phyloP scores from a whole-genome alignment of 2,329 filamentous ascomycete species.

The Aspergillus candidus region DNA sequence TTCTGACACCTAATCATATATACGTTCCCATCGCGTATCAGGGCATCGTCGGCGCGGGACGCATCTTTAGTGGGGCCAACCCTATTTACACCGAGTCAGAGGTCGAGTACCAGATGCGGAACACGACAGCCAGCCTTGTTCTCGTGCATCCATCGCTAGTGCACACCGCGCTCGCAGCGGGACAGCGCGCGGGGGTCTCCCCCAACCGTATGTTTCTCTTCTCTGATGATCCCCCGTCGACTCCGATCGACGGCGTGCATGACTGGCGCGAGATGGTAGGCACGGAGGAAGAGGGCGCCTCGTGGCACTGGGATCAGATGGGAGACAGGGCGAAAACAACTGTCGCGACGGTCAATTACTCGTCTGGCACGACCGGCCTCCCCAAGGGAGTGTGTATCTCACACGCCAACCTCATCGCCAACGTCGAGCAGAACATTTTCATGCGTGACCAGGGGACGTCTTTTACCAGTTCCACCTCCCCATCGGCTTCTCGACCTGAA shows the following conservation, averaged over 20 bases:
- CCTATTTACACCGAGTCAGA: conserved; percentile 5
- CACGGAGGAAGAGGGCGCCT: conserved; percentile 1
- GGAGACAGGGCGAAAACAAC: neutral
- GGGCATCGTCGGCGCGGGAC: conserved; percentile 6
- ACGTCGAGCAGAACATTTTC: conserved; percentile 9
- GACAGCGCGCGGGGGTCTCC: neutral
- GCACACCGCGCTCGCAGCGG: conserved; percentile 1
- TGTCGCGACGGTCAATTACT: conserved; percentile 8
- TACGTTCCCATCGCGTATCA: conserved; percentile 9
- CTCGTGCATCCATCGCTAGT: conserved; percentile 7
- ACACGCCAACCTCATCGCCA: conserved; percentile 8
- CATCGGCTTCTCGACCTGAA: conserved; percentile 3
- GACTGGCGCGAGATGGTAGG: conserved; percentile 7
- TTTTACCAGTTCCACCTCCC: neutral
- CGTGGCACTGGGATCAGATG: conserved; percentile 8
- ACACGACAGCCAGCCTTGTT: conserved; percentile 1
- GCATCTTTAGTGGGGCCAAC: conserved; percentile 9
- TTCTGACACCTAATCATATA: conserved; percentile 9
- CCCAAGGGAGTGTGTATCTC: conserved; percentile 10
- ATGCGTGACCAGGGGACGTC: conserved; percentile 3
- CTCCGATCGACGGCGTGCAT: neutral
- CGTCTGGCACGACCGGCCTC: conserved; percentile 8
- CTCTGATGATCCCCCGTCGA: neutral
- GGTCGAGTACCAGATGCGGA: conserved; percentile 7
- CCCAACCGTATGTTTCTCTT: conserved; percentile 7